Conservation (phyloP, 176 grass and related monocot species). For the Cocos nucifera region DNA sequence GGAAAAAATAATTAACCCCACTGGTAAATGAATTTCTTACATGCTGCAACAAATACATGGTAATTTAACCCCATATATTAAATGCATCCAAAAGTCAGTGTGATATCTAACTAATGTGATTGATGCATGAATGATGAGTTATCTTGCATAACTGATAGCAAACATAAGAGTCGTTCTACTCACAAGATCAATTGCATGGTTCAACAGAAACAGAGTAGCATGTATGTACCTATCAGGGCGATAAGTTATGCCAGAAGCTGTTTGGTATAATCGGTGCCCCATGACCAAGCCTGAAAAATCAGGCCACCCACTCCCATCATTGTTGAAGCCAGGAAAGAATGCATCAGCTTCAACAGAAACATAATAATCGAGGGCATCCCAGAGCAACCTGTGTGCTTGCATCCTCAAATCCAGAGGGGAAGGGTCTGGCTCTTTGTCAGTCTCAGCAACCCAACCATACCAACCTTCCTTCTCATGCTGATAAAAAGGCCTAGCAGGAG, state of each 20-base stretch:
- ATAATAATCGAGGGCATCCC: conserved; percentile 97
- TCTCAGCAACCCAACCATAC: conserved; percentile 97
- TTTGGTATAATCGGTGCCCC: conserved; percentile 87
- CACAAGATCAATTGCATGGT: no score
- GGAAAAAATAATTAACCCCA: no score
- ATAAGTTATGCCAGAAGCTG: conserved; percentile 66
- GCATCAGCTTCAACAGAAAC: conserved; percentile 92
- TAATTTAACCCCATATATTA: no score
- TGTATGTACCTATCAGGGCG: conserved; percentile 73
- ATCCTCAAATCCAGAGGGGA: conserved; percentile 50
- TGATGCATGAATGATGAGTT: no score
- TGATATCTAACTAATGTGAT: no score
- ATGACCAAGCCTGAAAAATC: conserved; percentile 92
- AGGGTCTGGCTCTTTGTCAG: conserved; percentile 61
- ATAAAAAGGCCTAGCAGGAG: conserved; percentile 90
- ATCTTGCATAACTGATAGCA: no score
- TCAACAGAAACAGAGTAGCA: no score
- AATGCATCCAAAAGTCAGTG: no score
- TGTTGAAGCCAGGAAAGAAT: conserved; percentile 95
- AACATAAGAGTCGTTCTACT: no score
- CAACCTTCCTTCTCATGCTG: conserved; percentile 90
- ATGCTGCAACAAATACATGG: no score
- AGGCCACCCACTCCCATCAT: conserved; percentile 58
- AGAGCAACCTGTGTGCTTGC: conserved; percentile 72
- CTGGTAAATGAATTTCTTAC: no score